Conservation (phyloP, 2,329 filamentous ascomycete species). For the Epichloe brachyelytri region DNA sequence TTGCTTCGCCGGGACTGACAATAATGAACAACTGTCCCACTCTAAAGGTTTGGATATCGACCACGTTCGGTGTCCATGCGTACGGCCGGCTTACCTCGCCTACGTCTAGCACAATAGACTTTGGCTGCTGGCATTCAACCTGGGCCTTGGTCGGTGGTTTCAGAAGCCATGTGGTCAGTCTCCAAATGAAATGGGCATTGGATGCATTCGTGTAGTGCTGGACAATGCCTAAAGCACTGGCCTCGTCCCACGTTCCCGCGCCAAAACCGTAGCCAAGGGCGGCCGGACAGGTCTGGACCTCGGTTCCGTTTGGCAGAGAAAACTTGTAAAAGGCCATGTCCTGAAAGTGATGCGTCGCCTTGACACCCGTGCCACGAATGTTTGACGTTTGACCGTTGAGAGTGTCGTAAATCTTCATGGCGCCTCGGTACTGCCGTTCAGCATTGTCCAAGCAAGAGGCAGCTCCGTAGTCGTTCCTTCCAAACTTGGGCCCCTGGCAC, state of each 20-base stretch:
- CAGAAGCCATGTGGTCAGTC: slow-evolving; percentile 55
- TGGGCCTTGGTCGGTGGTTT: slow-evolving; percentile 58
- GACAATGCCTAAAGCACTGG: slow-evolving; percentile 79
- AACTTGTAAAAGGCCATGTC: slow-evolving; percentile 67
- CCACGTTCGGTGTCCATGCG: slow-evolving; percentile 76
- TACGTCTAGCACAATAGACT: slow-evolving; percentile 77
- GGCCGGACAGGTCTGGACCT: slow-evolving; percentile 65
- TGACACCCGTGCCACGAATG: slow-evolving; percentile 52
- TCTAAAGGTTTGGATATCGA: slow-evolving; percentile 73
- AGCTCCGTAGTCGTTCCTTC: slow-evolving; percentile 53
- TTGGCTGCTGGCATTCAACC: slow-evolving; percentile 61
- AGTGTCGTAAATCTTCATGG: slow-evolving; percentile 35
- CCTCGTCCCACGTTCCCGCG: slow-evolving; percentile 78
- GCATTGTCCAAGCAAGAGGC: slow-evolving; percentile 70
- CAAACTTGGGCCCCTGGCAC: slow-evolving; percentile 55
- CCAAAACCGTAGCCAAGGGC: slow-evolving; percentile 84
- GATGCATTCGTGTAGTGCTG: slow-evolving; percentile 64
- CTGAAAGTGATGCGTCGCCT: slow-evolving; percentile 68
- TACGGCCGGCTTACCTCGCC: slow-evolving; percentile 66
- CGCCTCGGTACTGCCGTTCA: slow-evolving; percentile 49
- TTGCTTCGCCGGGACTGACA: slow-evolving; percentile 75
- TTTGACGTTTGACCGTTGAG: slow-evolving; percentile 33
- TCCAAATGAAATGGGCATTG: slow-evolving; percentile 64
- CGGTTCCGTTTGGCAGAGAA: slow-evolving; percentile 55
- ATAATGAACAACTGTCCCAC: slow-evolving; percentile 77